A percentile compares a stretch with the other conserved stretches of the same genome.
Conservation (phyloP, 345 rosid genomes). For the Mercurialis annua region DNA sequence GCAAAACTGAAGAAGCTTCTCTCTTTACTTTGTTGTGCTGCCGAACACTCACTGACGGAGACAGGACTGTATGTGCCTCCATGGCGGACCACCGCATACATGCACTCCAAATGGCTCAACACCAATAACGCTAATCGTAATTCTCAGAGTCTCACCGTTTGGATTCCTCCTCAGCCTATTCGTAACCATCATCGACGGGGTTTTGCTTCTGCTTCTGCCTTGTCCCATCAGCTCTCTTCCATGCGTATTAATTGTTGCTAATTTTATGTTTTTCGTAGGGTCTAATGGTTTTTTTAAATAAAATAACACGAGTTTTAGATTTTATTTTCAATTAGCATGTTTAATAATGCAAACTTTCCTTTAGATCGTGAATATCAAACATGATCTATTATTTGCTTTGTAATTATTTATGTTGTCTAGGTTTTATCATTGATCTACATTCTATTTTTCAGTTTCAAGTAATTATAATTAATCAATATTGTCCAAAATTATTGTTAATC, state of each 20-base stretch:
- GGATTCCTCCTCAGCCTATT: constrained; percentile 27
- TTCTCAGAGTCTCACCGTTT: constrained; percentile 4
- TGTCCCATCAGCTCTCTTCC: constrained; percentile 44
- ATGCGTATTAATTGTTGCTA: constrained; percentile 48
- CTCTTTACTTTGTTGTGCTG: constrained; percentile 45
- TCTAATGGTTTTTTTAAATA: no score
- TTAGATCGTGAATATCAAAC: no score
- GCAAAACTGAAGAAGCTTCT: constrained; percentile 37
- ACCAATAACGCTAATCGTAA: constrained; percentile 2
- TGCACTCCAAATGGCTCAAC: constrained; percentile 52
- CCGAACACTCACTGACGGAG: constrained; percentile 45
- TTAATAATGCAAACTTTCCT: no score
- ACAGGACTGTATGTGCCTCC: constrained; percentile 58
- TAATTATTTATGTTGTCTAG: no score
- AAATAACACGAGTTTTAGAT: not conserved
- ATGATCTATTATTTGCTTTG: no score
- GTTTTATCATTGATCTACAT: no score
- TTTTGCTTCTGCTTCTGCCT: constrained; percentile 36
- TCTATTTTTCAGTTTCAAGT: no score
- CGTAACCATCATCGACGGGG: constrained; percentile 20
- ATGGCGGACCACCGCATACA: constrained; percentile 50
- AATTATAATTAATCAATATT: no score
- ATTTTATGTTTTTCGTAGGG: no score
- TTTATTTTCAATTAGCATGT: no score
- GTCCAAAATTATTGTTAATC: no score